These are phyloP conservation scores for Corylus heterophylla DNA, from an alignment of 306 rosid species.

Conservation along the genomic window DNA sequence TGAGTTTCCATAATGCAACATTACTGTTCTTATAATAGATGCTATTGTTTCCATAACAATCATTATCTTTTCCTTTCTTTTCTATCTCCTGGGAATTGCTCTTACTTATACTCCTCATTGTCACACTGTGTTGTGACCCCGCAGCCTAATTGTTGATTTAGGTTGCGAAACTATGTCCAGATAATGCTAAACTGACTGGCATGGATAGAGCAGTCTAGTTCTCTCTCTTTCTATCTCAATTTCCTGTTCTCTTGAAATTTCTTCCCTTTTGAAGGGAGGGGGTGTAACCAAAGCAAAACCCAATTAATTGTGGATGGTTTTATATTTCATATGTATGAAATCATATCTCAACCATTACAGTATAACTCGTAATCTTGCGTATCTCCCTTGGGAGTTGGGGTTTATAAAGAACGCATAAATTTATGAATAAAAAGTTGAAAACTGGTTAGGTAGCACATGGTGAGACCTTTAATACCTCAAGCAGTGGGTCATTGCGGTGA, in stretches of 20 bases:
- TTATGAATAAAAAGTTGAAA: not conserved
- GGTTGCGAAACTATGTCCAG: not conserved
- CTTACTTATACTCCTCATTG: not conserved
- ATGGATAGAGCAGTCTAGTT: not conserved
- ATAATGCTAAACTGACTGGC: not conserved
- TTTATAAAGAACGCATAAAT: not conserved
- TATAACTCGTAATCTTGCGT: not conserved
- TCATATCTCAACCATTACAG: too few species aligned
- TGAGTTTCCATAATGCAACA: not conserved
- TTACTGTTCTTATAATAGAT: not conserved
- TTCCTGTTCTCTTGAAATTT: not conserved
- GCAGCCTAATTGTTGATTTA: not conserved
- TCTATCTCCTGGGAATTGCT: not conserved
- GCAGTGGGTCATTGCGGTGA: not conserved
- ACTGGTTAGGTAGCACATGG: not conserved
- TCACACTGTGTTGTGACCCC: not conserved
- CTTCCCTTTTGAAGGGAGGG: not conserved
- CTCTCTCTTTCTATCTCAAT: not conserved
- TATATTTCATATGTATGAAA: not conserved
- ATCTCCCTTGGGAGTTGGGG: not conserved
- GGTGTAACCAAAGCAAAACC: not conserved
- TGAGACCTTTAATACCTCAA: not conserved
- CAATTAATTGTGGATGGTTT: not conserved
- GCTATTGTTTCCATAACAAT: not conserved
- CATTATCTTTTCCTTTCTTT: not conserved